phyloP scores from a whole-genome alignment of 2,329 filamentous ascomycete genomes.

The Ceratocystis variospora region DNA sequence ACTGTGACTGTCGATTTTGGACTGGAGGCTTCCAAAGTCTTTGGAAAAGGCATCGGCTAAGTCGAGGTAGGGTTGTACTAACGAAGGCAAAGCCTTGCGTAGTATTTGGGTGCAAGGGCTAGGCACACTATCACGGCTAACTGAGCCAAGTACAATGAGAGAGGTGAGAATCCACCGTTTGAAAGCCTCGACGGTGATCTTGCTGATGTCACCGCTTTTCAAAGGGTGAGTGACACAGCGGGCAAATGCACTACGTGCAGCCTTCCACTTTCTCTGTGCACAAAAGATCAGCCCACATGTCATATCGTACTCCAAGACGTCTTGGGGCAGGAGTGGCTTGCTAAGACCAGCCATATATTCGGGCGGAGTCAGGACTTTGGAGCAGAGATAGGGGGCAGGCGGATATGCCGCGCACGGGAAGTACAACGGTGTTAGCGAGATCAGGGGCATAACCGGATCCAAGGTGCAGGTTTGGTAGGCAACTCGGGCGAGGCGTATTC shows the following conservation, averaged over 20 bases:
- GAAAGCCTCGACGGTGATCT: conserved; percentile 76
- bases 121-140: not conserved
- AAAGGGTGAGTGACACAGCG: conserved; percentile 54
- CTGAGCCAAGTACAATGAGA: conserved; percentile 53
- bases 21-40: conserved; percentile 40
- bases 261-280: conserved; percentile 45
- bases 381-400: conserved; percentile 29
- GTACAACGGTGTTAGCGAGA: conserved; percentile 53
- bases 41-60: conserved; percentile 51
- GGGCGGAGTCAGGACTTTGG: conserved; percentile 32
- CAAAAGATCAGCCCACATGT: conserved; percentile 52
- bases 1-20: conserved; percentile 46
- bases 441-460: conserved; percentile 42
- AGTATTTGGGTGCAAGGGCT: not conserved
- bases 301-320: conserved; percentile 55
- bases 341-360: conserved; percentile 52
- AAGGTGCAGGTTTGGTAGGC: conserved; percentile 44
- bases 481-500: conserved; percentile 43
- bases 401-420: conserved; percentile 39
- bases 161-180: conserved; percentile 78
- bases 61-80: conserved; percentile 56
- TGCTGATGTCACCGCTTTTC: conserved; percentile 38
- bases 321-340: conserved; percentile 34
- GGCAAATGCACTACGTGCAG: conserved; percentile 48
- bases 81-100: conserved; percentile 26